Percentiles rank a stretch among this genome's conserved stretches.
Conservation (phyloP, 164 flowering plant species). For the Nymphaea thermarum region DNA sequence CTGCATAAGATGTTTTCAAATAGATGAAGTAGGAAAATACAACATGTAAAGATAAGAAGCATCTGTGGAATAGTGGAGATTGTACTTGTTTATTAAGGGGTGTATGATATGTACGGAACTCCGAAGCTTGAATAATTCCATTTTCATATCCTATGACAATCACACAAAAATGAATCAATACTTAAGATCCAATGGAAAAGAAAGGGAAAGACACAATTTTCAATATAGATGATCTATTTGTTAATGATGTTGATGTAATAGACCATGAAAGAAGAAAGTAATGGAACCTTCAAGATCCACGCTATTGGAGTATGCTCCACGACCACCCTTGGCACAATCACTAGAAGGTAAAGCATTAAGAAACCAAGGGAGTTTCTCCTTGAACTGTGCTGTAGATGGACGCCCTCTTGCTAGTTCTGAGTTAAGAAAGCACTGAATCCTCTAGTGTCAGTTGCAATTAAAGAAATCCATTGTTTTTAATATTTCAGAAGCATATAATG, state of each 20-base stretch:
- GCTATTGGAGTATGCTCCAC: conserved; percentile 87
- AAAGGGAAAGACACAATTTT: too few relatives aligned
- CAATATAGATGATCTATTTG: too few relatives aligned
- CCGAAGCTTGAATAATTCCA: conserved; percentile 74
- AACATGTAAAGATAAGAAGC: background rate
- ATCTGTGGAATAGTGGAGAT: background rate
- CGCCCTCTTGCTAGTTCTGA: conserved; percentile 70
- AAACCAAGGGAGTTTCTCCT: conserved; percentile 97
- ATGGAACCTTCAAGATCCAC: conserved; percentile 70
- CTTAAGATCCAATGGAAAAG: too few relatives aligned
- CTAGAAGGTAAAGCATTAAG: conserved; percentile 87
- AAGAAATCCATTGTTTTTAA: too few relatives aligned
- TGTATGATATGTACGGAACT: conserved; percentile 92
- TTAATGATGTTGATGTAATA: too few relatives aligned
- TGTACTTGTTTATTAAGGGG: conserved; percentile 96
- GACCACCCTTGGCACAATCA: conserved; percentile 99
- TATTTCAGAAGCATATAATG: too few relatives aligned
- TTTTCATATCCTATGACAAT: conserved; percentile 48
- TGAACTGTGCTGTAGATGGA: conserved; percentile 76
- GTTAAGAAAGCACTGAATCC: conserved; percentile 80
- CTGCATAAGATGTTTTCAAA: conserved; percentile 22
- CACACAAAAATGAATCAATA: too few relatives aligned
- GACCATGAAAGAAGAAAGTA: too few relatives aligned
- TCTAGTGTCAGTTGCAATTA: background rate
- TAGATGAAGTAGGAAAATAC: background rate